Evolutionary conservation across 495 filamentous ascomycete genomes (phyloP).

Genomic region (Pyrenopolyporus hunteri): DNA sequence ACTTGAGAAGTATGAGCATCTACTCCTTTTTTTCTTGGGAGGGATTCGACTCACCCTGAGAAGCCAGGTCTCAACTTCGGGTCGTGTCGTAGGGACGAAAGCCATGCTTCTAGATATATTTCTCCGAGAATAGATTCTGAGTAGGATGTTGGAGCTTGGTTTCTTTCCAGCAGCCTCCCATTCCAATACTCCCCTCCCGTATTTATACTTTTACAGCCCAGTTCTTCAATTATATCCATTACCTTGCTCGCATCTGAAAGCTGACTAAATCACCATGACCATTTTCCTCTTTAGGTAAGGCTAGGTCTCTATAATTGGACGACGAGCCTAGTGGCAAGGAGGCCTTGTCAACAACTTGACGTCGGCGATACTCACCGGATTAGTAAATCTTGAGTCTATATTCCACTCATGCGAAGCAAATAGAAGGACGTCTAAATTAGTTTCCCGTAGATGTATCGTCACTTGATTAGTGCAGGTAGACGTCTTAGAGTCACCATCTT

Average conservation of each 20-base stretch:
- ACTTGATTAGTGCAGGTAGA: no score
- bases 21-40: background rate
- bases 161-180: no score
- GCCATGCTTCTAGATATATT: conserved; percentile 19
- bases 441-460: no score
- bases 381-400: no score
- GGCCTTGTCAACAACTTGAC: background rate
- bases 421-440: no score
- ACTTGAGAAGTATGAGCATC: conserved; percentile 12
- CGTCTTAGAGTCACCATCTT: no score
- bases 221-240: no score
- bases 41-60: conserved; percentile 15
- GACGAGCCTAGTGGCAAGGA: background rate
- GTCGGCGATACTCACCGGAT: no score
- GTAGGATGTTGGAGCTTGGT: no score
- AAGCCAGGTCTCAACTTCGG: conserved; percentile 27
- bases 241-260: background rate
- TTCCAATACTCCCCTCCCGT: background rate
- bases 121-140: no score
- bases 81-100: conserved; percentile 29
- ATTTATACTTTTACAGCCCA: conserved; percentile 32
- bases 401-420: no score
- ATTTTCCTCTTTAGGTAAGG: conserved; percentile 35
- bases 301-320: background rate
- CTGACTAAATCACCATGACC: conserved; percentile 27